These are phyloP conservation scores for Cordyceps farinosa DNA, from an alignment of 2,329 filamentous ascomycete species.

Conservation along the genomic window DNA sequence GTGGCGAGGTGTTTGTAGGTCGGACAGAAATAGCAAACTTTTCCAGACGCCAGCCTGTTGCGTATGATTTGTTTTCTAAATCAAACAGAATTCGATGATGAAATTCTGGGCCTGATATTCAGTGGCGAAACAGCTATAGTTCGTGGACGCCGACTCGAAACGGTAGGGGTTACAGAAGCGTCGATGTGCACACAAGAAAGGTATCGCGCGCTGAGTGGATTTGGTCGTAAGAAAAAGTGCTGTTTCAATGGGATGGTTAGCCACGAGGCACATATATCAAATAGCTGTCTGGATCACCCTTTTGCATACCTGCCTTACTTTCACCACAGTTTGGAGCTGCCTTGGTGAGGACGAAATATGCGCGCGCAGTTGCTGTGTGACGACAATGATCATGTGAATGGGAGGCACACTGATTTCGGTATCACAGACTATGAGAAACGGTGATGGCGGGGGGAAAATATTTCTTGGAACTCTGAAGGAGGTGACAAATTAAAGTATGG, in stretches of 20 bases:
- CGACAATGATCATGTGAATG: neutral
- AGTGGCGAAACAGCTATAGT: neutral
- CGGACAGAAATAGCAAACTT: neutral
- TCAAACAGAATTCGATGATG: neutral
- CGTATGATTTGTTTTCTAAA: neutral
- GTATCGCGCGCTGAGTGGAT: neutral
- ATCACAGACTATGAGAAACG: neutral
- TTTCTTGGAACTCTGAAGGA: neutral
- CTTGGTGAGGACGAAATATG: neutral
- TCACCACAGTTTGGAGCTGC: neutral
- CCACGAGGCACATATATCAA: neutral
- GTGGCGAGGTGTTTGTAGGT: neutral
- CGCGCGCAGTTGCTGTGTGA: neutral
- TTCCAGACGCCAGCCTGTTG: neutral
- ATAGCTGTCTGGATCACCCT: neutral
- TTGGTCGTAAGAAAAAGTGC: neutral
- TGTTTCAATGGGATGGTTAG: neutral
- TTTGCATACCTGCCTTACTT: neutral
- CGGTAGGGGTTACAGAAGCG: slow-evolving; percentile 4
- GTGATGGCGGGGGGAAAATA: neutral
- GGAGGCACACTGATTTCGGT: neutral
- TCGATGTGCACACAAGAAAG: neutral
- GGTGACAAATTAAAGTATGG: neutral
- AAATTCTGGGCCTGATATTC: neutral
- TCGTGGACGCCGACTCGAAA: slow-evolving; percentile 9